These are phyloP conservation scores for Plasmodium berghei DNA, from an alignment of 169 alveolate species.

Conservation along the genomic window DNA sequence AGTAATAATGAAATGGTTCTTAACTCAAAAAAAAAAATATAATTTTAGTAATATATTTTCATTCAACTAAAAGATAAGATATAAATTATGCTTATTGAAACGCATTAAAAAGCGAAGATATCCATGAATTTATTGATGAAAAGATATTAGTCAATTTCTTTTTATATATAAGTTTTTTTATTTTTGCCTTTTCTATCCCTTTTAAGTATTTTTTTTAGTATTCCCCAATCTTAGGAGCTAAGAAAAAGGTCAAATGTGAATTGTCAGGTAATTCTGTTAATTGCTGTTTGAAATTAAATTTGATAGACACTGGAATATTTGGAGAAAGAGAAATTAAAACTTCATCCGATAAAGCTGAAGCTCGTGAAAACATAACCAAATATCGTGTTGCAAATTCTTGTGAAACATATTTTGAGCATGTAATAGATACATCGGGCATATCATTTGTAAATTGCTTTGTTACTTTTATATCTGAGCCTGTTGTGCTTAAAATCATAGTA, in stretches of 20 bases:
- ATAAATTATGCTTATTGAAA: neutral
- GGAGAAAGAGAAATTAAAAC: conserved; percentile 89
- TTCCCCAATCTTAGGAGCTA: conserved; percentile 87
- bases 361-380: conserved; percentile 87
- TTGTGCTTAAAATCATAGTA: conserved; percentile 85
- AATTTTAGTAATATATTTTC: neutral
- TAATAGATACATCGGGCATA: conserved; percentile 83
- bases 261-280: conserved; percentile 40
- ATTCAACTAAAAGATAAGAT: neutral
- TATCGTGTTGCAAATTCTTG: conserved; percentile 90
- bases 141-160: neutral
- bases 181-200: neutral
- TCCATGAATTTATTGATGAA: neutral
- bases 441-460: conserved; percentile 87
- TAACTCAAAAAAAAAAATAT: conserved; percentile 7
- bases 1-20: neutral
- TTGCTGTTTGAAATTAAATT: conserved; percentile 79
- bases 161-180: conserved; percentile 2
- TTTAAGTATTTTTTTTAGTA: conserved; percentile 9
- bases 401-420: conserved; percentile 86
- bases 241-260: conserved; percentile 79
- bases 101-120: neutral
- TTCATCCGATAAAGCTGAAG: conserved; percentile 88
- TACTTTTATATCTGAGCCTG: conserved; percentile 88
- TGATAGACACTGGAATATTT: conserved; percentile 87